A percentile compares a stretch with the other conserved stretches of the same genome.
phyloP scores from a whole-genome alignment of 257 asterid genomes.

The Ilex asprella region DNA sequence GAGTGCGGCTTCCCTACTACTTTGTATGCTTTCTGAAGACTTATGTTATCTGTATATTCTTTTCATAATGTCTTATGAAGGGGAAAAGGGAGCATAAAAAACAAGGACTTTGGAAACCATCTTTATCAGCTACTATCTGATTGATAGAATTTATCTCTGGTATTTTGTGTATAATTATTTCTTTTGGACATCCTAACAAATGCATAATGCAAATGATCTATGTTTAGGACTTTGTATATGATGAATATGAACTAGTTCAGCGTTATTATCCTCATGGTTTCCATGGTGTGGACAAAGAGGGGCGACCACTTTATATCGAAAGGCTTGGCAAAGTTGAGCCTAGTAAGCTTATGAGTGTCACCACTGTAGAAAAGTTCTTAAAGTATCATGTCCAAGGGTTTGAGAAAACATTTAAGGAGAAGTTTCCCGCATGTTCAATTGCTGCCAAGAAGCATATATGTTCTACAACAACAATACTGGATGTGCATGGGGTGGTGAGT shows the following conservation, averaged over 20 bases:
- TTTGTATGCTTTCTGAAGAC: neutral
- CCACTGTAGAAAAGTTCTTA: constrained; percentile 82
- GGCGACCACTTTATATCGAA: constrained; percentile 88
- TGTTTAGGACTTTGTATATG: constrained; percentile 77
- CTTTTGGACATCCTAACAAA: constrained; percentile 15
- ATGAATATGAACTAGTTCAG: constrained; percentile 76
- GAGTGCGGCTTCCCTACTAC: neutral
- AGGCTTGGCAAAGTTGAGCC: constrained; percentile 89
- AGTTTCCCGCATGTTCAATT: constrained; percentile 95
- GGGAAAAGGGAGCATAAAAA: too few relatives aligned
- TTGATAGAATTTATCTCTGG: neutral
- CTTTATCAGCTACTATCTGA: neutral
- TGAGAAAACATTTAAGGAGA: constrained; percentile 67
- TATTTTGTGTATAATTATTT: neutral
- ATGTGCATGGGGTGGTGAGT: constrained; percentile 92
- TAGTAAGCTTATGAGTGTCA: constrained; percentile 73
- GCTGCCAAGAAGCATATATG: constrained; percentile 82
- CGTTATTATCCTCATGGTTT: constrained; percentile 86
- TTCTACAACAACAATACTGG: constrained; percentile 79
- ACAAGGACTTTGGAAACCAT: too few relatives aligned
- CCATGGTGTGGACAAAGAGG: constrained; percentile 95
- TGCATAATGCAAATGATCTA: constrained; percentile 12
- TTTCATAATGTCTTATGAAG: too few relatives aligned
- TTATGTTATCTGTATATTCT: too few relatives aligned
- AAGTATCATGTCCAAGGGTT: constrained; percentile 91